Evolutionary conservation across 1,284 basidiomycete genomes (phyloP).

Genomic region (Neonothopanus nambi): DNA sequence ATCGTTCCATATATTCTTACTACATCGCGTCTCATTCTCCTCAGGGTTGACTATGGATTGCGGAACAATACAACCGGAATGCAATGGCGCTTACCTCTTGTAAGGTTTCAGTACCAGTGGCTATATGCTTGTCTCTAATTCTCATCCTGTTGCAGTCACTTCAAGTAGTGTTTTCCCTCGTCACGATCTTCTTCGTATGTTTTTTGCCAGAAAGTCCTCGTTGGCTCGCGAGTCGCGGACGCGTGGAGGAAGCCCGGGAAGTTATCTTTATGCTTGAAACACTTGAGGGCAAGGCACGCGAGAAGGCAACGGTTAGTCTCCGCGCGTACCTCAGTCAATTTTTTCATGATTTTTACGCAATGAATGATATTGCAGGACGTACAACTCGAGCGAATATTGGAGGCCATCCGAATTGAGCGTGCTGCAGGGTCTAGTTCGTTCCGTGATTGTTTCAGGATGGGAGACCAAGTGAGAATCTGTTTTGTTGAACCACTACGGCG

Average conservation of each 20-base stretch:
- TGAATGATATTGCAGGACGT: slow-evolving; percentile 50
- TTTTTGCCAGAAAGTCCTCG: slow-evolving; percentile 67
- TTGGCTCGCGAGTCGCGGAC: slow-evolving; percentile 66
- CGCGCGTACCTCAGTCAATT: slow-evolving; percentile 50
- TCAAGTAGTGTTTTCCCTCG: slow-evolving; percentile 19
- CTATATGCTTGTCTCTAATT: neutral
- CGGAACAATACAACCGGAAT: slow-evolving; percentile 9
- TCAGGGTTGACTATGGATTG: slow-evolving; percentile 11
- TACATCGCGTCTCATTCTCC: slow-evolving; percentile 1
- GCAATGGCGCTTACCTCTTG: slow-evolving; percentile 11
- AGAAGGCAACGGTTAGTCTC: slow-evolving; percentile 10
- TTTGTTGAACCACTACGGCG: too few species aligned
- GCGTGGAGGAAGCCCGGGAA: slow-evolving; percentile 58
- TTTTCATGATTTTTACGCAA: slow-evolving; percentile 49
- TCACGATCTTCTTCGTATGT: slow-evolving; percentile 19
- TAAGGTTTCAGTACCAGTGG: neutral
- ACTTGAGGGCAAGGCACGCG: neutral
- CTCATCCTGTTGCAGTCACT: slow-evolving; percentile 30
- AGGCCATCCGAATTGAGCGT: slow-evolving; percentile 47
- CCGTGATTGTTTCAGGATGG: slow-evolving; percentile 66
- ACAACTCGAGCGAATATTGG: slow-evolving; percentile 28
- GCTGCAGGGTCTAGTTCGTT: slow-evolving; percentile 58
- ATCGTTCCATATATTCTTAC: neutral
- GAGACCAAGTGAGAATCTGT: too few species aligned
- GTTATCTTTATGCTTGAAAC: slow-evolving; percentile 53